These are phyloP conservation scores for Cylindrodendrum hubeiense DNA, from an alignment of 2,329 filamentous ascomycete species.

Conservation along the genomic window DNA sequence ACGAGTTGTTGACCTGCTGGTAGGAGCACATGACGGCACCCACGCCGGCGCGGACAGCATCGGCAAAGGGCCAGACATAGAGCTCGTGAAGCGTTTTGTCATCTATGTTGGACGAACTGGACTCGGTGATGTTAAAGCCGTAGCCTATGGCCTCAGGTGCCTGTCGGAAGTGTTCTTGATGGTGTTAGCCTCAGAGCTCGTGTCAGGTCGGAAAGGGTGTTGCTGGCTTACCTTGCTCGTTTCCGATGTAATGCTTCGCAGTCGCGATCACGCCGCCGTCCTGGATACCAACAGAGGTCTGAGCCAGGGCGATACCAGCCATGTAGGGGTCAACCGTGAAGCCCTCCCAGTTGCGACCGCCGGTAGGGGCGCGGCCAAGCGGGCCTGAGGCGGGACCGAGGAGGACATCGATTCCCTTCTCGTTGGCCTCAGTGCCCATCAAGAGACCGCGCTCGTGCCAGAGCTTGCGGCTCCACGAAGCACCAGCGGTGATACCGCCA, in stretches of 20 bases:
- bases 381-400: conserved; percentile 65
- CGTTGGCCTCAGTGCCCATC: conserved; percentile 73
- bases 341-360: conserved; percentile 74
- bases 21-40: conserved; percentile 77
- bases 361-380: conserved; percentile 59
- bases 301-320: conserved; percentile 77
- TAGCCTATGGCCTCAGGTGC: conserved; percentile 62
- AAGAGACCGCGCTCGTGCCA: conserved; percentile 65
- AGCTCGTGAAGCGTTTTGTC: conserved; percentile 82
- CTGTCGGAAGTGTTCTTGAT: conserved; percentile 77
- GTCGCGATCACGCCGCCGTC: conserved; percentile 85
- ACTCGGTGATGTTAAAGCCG: conserved; percentile 73
- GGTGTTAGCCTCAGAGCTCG: conserved; percentile 11
- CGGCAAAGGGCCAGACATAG: conserved; percentile 83
- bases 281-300: conserved; percentile 85
- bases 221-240: conserved; percentile 71
- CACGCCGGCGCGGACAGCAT: conserved; percentile 77
- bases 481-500: conserved; percentile 81
- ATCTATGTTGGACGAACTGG: conserved; percentile 72
- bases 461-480: conserved; percentile 83
- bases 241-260: conserved; percentile 80
- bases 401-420: conserved; percentile 81
- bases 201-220: accelerated
- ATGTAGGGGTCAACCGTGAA: conserved; percentile 80
- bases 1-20: conserved; percentile 85